These are phyloP conservation scores for Paracoccidioides lutzii DNA, from an alignment of 2,329 filamentous ascomycete genomes.

Conservation along the genomic window DNA sequence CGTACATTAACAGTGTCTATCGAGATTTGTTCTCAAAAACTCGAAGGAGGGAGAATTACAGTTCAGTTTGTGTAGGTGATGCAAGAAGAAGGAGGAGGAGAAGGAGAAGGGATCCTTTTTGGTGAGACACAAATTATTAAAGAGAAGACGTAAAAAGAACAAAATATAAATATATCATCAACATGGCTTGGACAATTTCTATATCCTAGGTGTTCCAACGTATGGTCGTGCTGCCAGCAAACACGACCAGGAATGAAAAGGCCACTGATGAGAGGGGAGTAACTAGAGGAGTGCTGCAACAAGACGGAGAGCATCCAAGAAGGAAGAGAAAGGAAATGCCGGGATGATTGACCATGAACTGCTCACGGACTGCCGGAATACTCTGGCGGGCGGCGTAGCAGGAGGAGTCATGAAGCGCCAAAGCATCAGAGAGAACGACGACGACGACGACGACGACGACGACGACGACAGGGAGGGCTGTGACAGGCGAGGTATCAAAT, in stretches of 20 bases:
- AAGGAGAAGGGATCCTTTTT: background rate
- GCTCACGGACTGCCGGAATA: too few species aligned
- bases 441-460: too few species aligned
- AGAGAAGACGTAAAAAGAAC: background rate
- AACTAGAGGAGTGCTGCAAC: too few species aligned
- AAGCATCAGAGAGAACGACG: too few species aligned
- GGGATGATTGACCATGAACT: too few species aligned
- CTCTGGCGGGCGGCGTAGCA: too few species aligned
- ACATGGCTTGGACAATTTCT: background rate
- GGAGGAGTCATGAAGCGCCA: too few species aligned
- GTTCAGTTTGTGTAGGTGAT: background rate
- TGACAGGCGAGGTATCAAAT: too few species aligned
- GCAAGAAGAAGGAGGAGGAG: background rate
- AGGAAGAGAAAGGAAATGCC: too few species aligned
- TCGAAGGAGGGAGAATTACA: background rate
- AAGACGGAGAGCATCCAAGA: too few species aligned
- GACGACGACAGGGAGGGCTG: too few species aligned
- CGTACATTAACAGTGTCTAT: background rate
- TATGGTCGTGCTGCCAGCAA: background rate
- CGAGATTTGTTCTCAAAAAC: background rate
- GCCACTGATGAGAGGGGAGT: too few species aligned
- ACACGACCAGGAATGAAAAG: background rate
- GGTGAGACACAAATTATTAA: background rate
- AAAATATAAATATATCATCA: background rate
- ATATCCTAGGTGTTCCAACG: background rate